Evolutionary conservation across 441 rosid species (phyloP), one percentile per base, ranked within the genome.

Genomic region (Daphne laureola): DNA sequence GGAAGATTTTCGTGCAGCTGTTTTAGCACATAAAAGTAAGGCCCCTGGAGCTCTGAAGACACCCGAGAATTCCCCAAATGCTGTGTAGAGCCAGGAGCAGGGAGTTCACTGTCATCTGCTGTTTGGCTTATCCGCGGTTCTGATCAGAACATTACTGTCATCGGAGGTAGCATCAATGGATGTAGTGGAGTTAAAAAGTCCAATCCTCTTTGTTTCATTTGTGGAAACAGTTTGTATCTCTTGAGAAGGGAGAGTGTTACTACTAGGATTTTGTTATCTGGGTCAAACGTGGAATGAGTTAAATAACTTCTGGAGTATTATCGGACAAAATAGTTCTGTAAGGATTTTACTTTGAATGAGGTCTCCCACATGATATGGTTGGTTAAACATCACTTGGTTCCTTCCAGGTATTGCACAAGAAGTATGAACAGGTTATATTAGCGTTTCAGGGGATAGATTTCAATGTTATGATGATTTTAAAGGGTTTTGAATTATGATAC

Each of bases 21-120:
- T 92, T 2, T 18, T 25, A 9, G 74, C 74, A 17, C 83, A 91
- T 62, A 82, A 82, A 70, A 78, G 68, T 46, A 76, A 73, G 55
- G 17, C 76, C 7, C 40, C 63, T 17, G 54, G 66, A 47, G 58
- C 57, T 62, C 61, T 84, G 62, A 91, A 81, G 82, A 86, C 96
- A 23, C 94, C 91, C 0, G 96, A 92, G 73, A 88, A 82, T 69
- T 84, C 90, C 3, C 95, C 95, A 0, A 58, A 66, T 55, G 55
- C 38, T 46, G 27, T 18, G 49, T 40, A 31, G 38, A 31, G 11
- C 38, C 12, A 5, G 55, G 51, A 59, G 46, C 49, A n/a, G 67
- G 53, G 67, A 53, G 71, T 44, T 51, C 31, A 64, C 26, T 0
- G 1, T 21, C 25, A 21, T 21, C 25, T 5, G 38, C 11, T 31